Evolutionary conservation across 2,329 filamentous ascomycete species (phyloP).

Genomic region (Pseudopyrenochaeta lycopersici): DNA sequence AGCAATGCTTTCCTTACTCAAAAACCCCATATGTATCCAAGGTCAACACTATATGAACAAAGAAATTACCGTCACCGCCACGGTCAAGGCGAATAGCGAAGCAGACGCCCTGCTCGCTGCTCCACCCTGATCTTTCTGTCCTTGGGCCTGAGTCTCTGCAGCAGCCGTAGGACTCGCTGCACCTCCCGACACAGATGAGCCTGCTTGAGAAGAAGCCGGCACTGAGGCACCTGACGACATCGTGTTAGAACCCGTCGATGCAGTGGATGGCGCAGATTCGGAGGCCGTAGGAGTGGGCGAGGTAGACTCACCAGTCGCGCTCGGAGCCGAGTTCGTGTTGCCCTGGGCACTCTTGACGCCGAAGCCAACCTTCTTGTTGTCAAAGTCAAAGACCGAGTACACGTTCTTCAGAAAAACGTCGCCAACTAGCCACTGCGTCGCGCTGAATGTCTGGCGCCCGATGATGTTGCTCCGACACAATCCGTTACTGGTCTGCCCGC

Average conservation of each 20-base stretch:
- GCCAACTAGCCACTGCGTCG: constrained; percentile 77
- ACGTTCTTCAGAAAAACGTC: constrained; percentile 91
- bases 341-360: constrained; percentile 33
- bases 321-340: no score
- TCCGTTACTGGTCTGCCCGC: constrained; percentile 48
- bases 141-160: constrained; percentile 7
- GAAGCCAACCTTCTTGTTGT: constrained; percentile 68
- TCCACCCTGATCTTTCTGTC: constrained; percentile 6
- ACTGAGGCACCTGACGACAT: background rate
- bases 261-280: no score
- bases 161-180: constrained; percentile 1
- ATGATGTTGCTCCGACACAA: constrained; percentile 75
- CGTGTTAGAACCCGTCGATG: background rate
- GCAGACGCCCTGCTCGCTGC: background rate
- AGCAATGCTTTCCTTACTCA: background rate
- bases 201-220: background rate
- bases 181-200: constrained; percentile 1
- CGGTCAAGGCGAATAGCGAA: background rate
- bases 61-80: background rate
- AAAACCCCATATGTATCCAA: background rate
- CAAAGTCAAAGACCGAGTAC: constrained; percentile 84
- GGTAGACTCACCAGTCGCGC: constrained; percentile 10
- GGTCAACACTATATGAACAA: constrained; percentile 10
- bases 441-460: constrained; percentile 71
- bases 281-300: background rate